These are phyloP conservation scores for Porodaedalea pini DNA, from an alignment of 1,284 basidiomycete species.

Conservation along the genomic window DNA sequence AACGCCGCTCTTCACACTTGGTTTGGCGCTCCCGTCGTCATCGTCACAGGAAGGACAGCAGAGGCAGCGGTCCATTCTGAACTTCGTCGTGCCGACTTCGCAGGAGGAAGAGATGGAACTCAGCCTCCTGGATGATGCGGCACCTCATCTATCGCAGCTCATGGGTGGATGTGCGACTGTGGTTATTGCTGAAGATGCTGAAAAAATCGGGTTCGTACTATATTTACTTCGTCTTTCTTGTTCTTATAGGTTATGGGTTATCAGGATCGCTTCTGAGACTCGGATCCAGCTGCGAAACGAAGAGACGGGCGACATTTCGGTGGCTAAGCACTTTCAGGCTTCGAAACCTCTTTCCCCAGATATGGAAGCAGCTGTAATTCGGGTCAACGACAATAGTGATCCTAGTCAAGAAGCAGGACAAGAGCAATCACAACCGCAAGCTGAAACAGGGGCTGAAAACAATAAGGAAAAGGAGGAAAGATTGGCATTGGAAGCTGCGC, in stretches of 20 bases:
- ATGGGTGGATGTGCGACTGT: background rate
- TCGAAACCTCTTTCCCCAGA: too few species aligned
- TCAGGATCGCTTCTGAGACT: too few species aligned
- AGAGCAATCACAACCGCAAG: too few species aligned
- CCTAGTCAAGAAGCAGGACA: too few species aligned
- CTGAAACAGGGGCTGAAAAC: too few species aligned
- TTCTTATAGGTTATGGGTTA: background rate
- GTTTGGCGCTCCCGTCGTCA: background rate
- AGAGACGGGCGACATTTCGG: too few species aligned
- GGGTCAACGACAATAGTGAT: too few species aligned
- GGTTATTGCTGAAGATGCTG: background rate
- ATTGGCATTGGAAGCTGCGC: too few species aligned
- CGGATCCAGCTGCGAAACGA: too few species aligned
- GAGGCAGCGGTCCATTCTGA: background rate
- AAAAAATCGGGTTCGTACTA: background rate
- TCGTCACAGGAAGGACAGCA: background rate
- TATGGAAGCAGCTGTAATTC: too few species aligned
- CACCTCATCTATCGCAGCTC: background rate
- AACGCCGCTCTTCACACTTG: background rate
- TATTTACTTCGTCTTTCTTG: background rate
- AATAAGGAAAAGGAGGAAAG: too few species aligned
- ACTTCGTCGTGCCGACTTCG: conserved; percentile 17
- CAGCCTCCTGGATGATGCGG: background rate
- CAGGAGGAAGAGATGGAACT: conserved; percentile 20
- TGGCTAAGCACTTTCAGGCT: too few species aligned